Evolutionary conservation across 2,329 filamentous ascomycete species (phyloP).

Genomic region (Paecilomyces niveus): DNA sequence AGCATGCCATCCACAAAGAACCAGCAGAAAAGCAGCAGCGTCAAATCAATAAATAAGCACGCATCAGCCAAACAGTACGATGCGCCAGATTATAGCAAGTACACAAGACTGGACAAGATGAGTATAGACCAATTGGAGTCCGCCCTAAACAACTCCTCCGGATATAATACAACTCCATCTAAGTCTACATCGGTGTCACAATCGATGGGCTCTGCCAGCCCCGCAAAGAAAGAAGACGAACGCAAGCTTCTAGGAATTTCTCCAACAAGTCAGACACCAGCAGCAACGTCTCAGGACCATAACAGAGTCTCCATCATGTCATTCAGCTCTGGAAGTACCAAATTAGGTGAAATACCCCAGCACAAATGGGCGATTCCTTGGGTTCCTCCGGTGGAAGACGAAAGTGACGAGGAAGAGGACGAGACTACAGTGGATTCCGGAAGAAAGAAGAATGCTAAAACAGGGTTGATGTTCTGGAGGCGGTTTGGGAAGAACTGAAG

Average conservation of each 20-base stretch:
- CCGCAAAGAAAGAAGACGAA: too few species aligned
- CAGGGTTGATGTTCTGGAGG: constrained; percentile 2
- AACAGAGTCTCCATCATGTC: constrained; percentile 6
- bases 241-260: too few species aligned
- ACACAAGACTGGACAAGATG: too few species aligned
- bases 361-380: constrained; percentile 5
- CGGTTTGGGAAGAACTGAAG: not conserved
- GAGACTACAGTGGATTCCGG: not conserved
- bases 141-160: not conserved
- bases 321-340: constrained; percentile 5
- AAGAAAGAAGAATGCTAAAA: not conserved
- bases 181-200: too few species aligned
- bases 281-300: not conserved
- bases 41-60: too few species aligned
- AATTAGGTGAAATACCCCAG: constrained; percentile 6
- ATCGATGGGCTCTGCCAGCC: too few species aligned
- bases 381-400: constrained; percentile 2
- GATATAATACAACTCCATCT: too few species aligned
- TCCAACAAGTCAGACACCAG: not conserved
- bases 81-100: too few species aligned
- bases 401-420: not conserved
- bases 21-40: too few species aligned
- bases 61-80: too few species aligned
- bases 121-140: not conserved
- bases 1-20: not conserved